Conservation (phyloP, 106 monocot species). For the Dactylorhiza incarnata region DNA sequence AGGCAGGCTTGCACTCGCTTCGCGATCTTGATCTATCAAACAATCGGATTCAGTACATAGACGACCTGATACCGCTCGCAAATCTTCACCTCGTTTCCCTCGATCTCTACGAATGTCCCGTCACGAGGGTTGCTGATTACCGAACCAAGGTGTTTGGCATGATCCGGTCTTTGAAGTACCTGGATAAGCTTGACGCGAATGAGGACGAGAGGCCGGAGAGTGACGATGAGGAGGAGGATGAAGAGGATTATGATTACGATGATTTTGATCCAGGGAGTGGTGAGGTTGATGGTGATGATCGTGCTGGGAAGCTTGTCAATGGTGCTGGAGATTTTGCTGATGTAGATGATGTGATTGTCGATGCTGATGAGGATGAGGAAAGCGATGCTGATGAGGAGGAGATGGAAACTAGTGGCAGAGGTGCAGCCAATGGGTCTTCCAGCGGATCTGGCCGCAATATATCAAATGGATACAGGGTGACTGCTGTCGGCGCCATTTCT, state of each 20-base stretch:
- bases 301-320: conserved; percentile 18
- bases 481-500: conserved; percentile 7
- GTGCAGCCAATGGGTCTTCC: conserved; percentile 15
- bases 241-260: conserved; percentile 62
- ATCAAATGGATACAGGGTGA: conserved; percentile 64
- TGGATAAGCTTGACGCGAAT: conserved; percentile 91
- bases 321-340: conserved; percentile 8
- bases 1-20: conserved; percentile 73
- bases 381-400: conserved; percentile 89
- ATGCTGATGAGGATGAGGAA: conserved; percentile 72
- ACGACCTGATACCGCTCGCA: conserved; percentile 82
- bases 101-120: conserved; percentile 94
- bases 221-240: conserved; percentile 89
- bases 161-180: conserved; percentile 73
- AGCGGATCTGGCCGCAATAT: conserved; percentile 12
- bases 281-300: conserved; percentile 76
- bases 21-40: conserved; percentile 93
- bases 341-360: conserved; percentile 28
- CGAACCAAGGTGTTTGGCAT: conserved; percentile 69
- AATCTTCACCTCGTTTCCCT: conserved; percentile 63
- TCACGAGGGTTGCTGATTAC: conserved; percentile 76
- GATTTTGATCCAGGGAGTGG: conserved; percentile 47
- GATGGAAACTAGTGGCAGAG: conserved; percentile 22
- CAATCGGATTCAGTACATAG: conserved; percentile 80
- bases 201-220: conserved; percentile 89